phyloP scores from a whole-genome alignment of 2,329 filamentous ascomycete species.

The Fusarium tanahbumbuense region DNA sequence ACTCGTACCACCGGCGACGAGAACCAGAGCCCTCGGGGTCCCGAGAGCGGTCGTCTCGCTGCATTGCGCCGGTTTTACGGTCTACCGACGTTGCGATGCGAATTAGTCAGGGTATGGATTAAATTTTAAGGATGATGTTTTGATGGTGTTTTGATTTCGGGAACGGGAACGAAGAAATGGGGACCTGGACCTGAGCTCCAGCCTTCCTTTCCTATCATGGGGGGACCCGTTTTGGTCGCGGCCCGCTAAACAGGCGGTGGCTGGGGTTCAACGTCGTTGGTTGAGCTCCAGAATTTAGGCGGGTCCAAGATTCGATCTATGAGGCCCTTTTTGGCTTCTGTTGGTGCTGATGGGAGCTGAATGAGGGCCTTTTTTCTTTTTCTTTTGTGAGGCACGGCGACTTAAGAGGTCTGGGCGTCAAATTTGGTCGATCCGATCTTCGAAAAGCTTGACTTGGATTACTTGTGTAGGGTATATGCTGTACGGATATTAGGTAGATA shows the following conservation, averaged over 20 bases:
- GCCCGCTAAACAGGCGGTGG: conserved; percentile 48
- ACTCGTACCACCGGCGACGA: conserved; percentile 59
- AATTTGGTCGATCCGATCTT: conserved; percentile 3
- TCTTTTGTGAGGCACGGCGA: conserved; percentile 1
- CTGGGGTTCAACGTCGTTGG: conserved; percentile 45
- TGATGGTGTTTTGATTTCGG: conserved; percentile 49
- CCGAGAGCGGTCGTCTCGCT: conserved; percentile 66
- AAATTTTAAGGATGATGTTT: conserved; percentile 32
- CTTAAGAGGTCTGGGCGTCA: conserved; percentile 9
- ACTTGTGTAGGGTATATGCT: neutral
- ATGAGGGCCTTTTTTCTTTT: conserved; percentile 6
- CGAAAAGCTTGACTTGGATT: conserved; percentile 9
- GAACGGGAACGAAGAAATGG: conserved; percentile 10
- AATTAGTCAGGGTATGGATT: conserved; percentile 23
- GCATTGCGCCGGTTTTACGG: conserved; percentile 56
- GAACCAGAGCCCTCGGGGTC: conserved; percentile 67
- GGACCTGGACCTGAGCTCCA: conserved; percentile 32
- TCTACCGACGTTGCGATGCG: conserved; percentile 42
- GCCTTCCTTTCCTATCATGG: conserved; percentile 31
- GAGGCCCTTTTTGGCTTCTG: conserved; percentile 18
- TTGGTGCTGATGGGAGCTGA: neutral
- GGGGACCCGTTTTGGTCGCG: conserved; percentile 41
- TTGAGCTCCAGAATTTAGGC: conserved; percentile 30
- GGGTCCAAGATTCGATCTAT: conserved; percentile 44
- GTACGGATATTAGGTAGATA: conserved; percentile 1